Percentiles rank a stretch among this genome's conserved stretches.
Conservation (phyloP, 108 stramenopile genomes). For the Nannochloropsis granulata region DNA sequence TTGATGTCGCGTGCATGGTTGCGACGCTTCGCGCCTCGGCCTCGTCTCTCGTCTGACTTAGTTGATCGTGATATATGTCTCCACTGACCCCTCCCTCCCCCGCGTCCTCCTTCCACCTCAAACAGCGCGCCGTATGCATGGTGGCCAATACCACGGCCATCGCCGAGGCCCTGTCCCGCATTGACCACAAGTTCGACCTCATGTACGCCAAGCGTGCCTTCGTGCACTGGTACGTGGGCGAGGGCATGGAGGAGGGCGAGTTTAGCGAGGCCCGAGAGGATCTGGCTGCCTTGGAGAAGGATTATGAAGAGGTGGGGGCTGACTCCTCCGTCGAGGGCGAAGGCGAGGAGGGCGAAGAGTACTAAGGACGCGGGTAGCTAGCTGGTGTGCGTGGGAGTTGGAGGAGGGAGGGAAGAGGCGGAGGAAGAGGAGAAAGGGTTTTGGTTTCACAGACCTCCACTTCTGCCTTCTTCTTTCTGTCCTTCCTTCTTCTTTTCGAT, state of each 20-base stretch:
- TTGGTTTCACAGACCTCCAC: no score
- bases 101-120: no score
- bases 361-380: conserved; percentile 29
- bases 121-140: conserved; percentile 86
- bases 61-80: no score
- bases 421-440: no score
- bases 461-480: no score
- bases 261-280: conserved; percentile 99
- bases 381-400: no score
- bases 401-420: no score
- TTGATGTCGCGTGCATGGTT: no score
- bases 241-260: conserved; percentile 99
- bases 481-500: no score
- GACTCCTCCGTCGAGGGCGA: conserved; percentile 84
- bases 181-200: conserved; percentile 99
- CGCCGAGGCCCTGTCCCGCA: conserved; percentile 88
- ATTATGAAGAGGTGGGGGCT: conserved; percentile 58
- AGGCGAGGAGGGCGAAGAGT: conserved; percentile 75
- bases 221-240: conserved; percentile 99
- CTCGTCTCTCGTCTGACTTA: no score
- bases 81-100: no score
- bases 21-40: no score
- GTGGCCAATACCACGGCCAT: conserved; percentile 99
- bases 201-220: conserved; percentile 99
- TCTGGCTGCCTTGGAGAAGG: conserved; percentile 97